Percentiles rank a stretch among this genome's conserved stretches.
phyloP scores from a whole-genome alignment of 306 rosid genomes.

The Quercus alba region DNA sequence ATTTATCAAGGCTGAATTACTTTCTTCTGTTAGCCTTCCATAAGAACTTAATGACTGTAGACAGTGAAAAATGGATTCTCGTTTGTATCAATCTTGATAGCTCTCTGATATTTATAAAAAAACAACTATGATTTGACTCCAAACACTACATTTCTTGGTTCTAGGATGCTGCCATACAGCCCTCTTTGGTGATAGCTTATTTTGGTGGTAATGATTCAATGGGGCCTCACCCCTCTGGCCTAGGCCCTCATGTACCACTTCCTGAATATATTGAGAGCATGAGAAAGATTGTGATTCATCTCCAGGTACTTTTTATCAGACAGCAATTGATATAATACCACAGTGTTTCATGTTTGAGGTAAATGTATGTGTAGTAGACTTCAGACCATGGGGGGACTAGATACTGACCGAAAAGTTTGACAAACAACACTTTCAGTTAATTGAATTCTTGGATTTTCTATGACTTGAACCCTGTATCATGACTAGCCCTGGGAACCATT shows the following conservation, averaged over 20 bases:
- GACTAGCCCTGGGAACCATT: background rate
- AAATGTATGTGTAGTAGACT: background rate
- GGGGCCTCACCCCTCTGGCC: slow-evolving; percentile 86
- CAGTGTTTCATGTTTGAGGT: background rate
- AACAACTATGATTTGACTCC: background rate
- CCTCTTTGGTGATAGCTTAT: slow-evolving; percentile 83
- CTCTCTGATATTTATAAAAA: background rate
- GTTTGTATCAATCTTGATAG: background rate
- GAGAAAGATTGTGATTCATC: slow-evolving; percentile 69
- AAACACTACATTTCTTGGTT: slow-evolving; percentile 2
- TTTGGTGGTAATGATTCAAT: slow-evolving; percentile 95
- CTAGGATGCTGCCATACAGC: slow-evolving; percentile 76
- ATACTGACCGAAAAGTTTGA: background rate
- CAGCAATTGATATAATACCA: background rate
- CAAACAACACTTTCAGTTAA: background rate
- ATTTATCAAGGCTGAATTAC: background rate
- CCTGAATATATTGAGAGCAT: slow-evolving; percentile 69
- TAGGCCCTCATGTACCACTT: slow-evolving; percentile 95
- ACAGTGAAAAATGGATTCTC: background rate
- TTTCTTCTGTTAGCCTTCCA: background rate
- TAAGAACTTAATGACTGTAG: background rate
- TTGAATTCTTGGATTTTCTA: background rate
- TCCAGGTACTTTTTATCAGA: slow-evolving; percentile 53
- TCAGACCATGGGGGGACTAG: background rate
- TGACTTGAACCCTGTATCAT: background rate